Conservation (phyloP, 2,329 filamentous ascomycete species). For the Paecilomyces dactylethromorphus region DNA sequence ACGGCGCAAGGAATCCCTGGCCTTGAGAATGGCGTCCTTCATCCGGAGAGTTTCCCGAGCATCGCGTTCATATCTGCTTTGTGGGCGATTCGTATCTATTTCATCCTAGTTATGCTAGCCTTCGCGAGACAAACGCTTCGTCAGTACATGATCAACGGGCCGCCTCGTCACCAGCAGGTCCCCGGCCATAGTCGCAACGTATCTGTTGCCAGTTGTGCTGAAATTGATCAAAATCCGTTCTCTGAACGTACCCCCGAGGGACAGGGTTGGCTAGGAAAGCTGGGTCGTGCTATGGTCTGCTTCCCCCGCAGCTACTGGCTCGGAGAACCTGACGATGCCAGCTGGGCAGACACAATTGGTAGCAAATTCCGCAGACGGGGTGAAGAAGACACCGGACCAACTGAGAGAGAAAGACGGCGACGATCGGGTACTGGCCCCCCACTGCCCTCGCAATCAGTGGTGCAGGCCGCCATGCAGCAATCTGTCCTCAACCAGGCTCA, state of each 20-base stretch:
- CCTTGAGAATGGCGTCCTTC: constrained; percentile 58
- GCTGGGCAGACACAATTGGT: constrained; percentile 61
- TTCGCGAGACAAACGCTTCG: constrained; percentile 73
- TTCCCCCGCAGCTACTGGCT: constrained; percentile 76
- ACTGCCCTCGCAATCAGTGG: constrained; percentile 29
- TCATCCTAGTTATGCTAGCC: constrained; percentile 74
- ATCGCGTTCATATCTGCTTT: constrained; percentile 69
- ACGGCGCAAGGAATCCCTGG: constrained; percentile 29
- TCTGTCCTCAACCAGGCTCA: constrained; percentile 22
- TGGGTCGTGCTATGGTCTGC: constrained; percentile 73
- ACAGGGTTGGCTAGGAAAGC: constrained; percentile 68
- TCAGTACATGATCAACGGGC: constrained; percentile 55
- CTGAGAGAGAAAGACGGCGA: constrained; percentile 54
- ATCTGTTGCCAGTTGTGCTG: constrained; percentile 40
- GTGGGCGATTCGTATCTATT: constrained; percentile 73
- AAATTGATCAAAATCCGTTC: constrained; percentile 61
- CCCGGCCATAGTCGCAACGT: constrained; percentile 37
- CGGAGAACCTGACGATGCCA: constrained; percentile 54
- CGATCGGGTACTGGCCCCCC: constrained; percentile 56
- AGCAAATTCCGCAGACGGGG: constrained; percentile 52
- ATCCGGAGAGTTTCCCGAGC: constrained; percentile 64
- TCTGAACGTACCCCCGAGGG: constrained; percentile 63
- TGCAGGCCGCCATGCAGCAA: constrained; percentile 29
- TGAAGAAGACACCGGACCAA: constrained; percentile 36
- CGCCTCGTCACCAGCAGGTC: constrained; percentile 31